Evolutionary conservation across 129 eudicot species (phyloP).

Genomic region (Arctium lappa): DNA sequence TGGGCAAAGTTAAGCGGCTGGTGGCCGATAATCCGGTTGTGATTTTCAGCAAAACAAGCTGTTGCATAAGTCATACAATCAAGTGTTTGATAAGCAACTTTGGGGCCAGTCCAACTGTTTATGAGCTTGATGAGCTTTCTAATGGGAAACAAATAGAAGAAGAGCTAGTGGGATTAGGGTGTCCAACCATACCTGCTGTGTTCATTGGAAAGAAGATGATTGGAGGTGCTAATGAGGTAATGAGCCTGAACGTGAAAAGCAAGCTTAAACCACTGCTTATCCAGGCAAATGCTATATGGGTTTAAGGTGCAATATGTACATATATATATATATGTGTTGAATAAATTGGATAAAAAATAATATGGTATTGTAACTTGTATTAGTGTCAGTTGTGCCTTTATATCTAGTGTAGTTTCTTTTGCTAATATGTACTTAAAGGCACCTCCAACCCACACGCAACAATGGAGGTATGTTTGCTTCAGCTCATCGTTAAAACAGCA

Average conservation of each 20-base stretch:
- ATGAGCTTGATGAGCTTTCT: constrained; percentile 27
- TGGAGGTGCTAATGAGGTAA: constrained; percentile 29
- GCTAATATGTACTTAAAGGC: not conserved
- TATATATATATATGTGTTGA: too few relatives aligned
- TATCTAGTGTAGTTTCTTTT: too few relatives aligned
- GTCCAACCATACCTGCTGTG: constrained; percentile 20
- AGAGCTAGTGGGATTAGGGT: constrained; percentile 15
- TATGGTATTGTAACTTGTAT: too few relatives aligned
- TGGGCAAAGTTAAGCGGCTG: constrained; percentile 25
- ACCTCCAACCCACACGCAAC: too few relatives aligned
- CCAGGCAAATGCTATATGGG: constrained; percentile 32
- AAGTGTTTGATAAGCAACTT: constrained; percentile 15
- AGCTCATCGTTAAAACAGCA: too few relatives aligned
- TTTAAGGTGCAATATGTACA: not conserved
- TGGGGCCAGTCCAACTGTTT: constrained; percentile 20
- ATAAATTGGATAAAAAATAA: too few relatives aligned
- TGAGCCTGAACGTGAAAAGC: constrained; percentile 28
- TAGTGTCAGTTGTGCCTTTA: too few relatives aligned
- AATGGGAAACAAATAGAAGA: constrained; percentile 17
- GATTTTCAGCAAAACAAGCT: constrained; percentile 19
- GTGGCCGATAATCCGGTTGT: constrained; percentile 21
- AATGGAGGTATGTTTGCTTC: too few relatives aligned
- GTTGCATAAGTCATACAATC: constrained; percentile 27
- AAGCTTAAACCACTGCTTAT: constrained; percentile 31
- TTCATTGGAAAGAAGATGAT: constrained; percentile 22